A percentile compares a stretch with the other conserved stretches of the same genome.
phyloP scores from a whole-genome alignment of 169 alveolate genomes.

The Plasmodium coatneyi region DNA sequence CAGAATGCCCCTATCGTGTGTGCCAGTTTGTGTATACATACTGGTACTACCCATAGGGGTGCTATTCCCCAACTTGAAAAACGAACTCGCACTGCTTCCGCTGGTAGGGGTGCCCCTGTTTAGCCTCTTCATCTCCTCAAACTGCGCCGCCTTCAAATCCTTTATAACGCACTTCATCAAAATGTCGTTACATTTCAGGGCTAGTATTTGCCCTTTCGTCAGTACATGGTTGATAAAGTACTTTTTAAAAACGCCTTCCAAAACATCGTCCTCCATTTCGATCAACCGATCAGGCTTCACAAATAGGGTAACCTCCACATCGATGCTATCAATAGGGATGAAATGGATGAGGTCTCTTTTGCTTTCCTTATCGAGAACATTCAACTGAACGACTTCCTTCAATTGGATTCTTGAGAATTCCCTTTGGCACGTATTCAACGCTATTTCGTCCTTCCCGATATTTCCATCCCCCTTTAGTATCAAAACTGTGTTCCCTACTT shows the following conservation, averaged over 20 bases:
- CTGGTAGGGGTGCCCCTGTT: not conserved
- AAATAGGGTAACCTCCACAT: conserved; percentile 76
- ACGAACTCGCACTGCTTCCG: not conserved
- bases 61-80: conserved; percentile 18
- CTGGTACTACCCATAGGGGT: not conserved
- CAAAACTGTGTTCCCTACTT: conserved; percentile 69
- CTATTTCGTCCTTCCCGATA: conserved; percentile 78
- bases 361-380: conserved; percentile 65
- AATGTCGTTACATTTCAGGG: conserved; percentile 76
- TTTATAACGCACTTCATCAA: conserved; percentile 72
- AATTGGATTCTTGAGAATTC: conserved; percentile 77
- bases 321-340: conserved; percentile 76
- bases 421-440: conserved; percentile 78
- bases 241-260: conserved; percentile 67
- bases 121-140: conserved; percentile 48
- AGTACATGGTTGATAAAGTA: conserved; percentile 72
- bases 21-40: not conserved
- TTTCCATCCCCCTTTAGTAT: conserved; percentile 75
- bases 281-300: conserved; percentile 75
- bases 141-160: conserved; percentile 66
- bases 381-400: conserved; percentile 72
- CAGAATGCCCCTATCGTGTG: conserved; percentile 28
- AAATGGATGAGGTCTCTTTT: conserved; percentile 69
- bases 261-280: conserved; percentile 64
- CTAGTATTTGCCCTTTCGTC: conserved; percentile 77